Base-by-base conservation (phyloP, 1,284 basidiomycete genomes). In the Leccinum pseudoinsigne region DNA sequence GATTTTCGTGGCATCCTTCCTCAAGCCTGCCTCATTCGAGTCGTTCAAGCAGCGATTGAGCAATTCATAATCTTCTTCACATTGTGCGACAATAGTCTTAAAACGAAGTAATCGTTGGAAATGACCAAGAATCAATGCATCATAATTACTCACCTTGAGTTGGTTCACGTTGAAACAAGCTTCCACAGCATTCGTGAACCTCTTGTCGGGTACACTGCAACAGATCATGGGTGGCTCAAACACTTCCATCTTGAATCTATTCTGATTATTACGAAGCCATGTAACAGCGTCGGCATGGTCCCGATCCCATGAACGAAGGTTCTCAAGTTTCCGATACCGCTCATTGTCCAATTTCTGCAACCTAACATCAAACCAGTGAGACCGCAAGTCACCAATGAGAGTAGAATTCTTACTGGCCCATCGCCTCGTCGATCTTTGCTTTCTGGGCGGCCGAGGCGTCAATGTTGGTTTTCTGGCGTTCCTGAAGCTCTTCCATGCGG, bases 81-180 rank as follows among this genome's bases (percentile, higher is more conserved):
- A 90, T 74, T 96, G 92, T 40, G 89, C 88, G 4, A 99, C 88
- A 74, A 99, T 92, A 0, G 89, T 94, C 92, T 97, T 59, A 23
- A 42, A 59, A 45, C 18, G 57, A 45, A 53, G 4, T 1, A 38
- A 45, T 7, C 28, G 40, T 71, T 5, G 61, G 55, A 36, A n/a
- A 9, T 12, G 5, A 28, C 8, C 2, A 31, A 3, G 5, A 34
- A 40, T 31, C 18, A 45, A 55, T 16, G 28, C 1, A 40, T 38
- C 5, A 10, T 26, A n/a, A 8, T 47, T 9, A 67, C 79, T 42
- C 53, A 93, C 95, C 81, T 83, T 87, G 61, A 95, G 71, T 63
- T 88, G 84, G 57, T 77, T 78, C 18, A 69, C 70, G 60, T 72
- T 83, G 65, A 97, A 88, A 60, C 87, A 89, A 0, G 85, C 82